Evolutionary conservation across 176 grass and related monocot genomes (phyloP).

Genomic region (Microstegium vimineum): DNA sequence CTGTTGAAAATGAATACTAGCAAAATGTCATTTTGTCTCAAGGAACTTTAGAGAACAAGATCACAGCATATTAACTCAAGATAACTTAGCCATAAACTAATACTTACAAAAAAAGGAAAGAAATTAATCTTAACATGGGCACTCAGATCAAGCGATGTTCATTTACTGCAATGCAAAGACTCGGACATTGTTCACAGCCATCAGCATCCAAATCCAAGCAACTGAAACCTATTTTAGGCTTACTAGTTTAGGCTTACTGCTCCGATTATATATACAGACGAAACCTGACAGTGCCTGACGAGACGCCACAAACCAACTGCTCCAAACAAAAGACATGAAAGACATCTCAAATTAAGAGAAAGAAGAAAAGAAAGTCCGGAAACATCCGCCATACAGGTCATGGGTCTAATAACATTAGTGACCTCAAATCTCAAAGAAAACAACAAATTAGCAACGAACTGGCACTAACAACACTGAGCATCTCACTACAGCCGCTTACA

Average conservation of each 20-base stretch:
- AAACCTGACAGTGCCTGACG: slow-evolving; percentile 4
- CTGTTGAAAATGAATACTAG: background rate
- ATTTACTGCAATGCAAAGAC: background rate
- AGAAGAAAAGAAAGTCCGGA: background rate
- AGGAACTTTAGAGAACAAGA: background rate
- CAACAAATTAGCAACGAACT: slow-evolving; percentile 30
- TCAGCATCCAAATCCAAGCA: slow-evolving; percentile 18
- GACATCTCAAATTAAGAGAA: slow-evolving; percentile 12
- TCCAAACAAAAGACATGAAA: slow-evolving; percentile 34
- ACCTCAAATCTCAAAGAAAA: slow-evolving; percentile 20
- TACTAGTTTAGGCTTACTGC: slow-evolving; percentile 10
- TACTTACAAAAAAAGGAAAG: background rate
- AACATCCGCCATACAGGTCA: slow-evolving; percentile 17
- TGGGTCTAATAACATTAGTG: slow-evolving; percentile 34
- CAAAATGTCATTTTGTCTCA: background rate
- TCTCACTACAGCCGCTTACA: slow-evolving; percentile 20
- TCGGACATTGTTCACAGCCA: background rate
- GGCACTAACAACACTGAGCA: slow-evolving; percentile 25
- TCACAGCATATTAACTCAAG: background rate
- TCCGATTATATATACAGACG: slow-evolving; percentile 44
- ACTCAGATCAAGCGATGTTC: background rate
- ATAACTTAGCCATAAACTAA: background rate
- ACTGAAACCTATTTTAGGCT: slow-evolving; percentile 14
- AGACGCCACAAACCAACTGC: slow-evolving; percentile 31
- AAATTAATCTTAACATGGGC: background rate